phyloP scores from a whole-genome alignment of 768 basidiomycete species.

The Imleria badia region DNA sequence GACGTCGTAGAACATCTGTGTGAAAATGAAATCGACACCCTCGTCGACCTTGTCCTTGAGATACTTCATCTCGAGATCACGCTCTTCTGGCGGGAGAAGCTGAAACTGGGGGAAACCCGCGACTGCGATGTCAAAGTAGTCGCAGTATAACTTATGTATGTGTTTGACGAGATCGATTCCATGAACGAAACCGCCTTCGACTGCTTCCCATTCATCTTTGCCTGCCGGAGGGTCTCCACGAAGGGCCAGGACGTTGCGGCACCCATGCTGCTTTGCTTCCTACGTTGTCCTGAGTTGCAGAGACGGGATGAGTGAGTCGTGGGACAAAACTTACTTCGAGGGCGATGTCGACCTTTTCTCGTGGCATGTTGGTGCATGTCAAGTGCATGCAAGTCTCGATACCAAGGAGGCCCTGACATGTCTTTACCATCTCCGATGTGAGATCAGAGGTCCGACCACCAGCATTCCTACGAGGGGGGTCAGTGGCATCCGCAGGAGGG shows the following conservation, averaged over 20 bases:
- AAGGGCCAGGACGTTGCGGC: constrained; percentile 89
- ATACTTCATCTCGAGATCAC: constrained; percentile 74
- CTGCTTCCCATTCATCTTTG: constrained; percentile 88
- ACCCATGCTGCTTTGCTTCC: constrained; percentile 89
- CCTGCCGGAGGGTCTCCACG: constrained; percentile 91
- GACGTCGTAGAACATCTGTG: constrained; percentile 97
- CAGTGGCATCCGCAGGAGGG: background rate
- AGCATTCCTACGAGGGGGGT: constrained; percentile 72
- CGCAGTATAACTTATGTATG: constrained; percentile 77
- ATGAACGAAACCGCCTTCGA: constrained; percentile 86
- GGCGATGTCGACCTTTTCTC: constrained; percentile 90
- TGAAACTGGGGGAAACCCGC: constrained; percentile 90
- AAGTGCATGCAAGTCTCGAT: constrained; percentile 98
- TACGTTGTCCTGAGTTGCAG: constrained; percentile 31
- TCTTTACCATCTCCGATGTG: constrained; percentile 91
- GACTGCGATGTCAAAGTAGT: constrained; percentile 95
- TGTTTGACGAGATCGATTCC: constrained; percentile 91
- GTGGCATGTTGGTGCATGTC: constrained; percentile 99
- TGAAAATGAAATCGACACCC: constrained; percentile 92
- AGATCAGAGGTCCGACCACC: constrained; percentile 94
- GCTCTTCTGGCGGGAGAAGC: constrained; percentile 69
- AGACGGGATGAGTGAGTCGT: background rate
- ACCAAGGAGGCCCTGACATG: constrained; percentile 89
- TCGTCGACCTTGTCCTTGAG: constrained; percentile 91
- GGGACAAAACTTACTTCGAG: constrained; percentile 60